Base-by-base conservation (phyloP, 202 grass and related monocot species). In the Brachypodium distachyon region DNA sequence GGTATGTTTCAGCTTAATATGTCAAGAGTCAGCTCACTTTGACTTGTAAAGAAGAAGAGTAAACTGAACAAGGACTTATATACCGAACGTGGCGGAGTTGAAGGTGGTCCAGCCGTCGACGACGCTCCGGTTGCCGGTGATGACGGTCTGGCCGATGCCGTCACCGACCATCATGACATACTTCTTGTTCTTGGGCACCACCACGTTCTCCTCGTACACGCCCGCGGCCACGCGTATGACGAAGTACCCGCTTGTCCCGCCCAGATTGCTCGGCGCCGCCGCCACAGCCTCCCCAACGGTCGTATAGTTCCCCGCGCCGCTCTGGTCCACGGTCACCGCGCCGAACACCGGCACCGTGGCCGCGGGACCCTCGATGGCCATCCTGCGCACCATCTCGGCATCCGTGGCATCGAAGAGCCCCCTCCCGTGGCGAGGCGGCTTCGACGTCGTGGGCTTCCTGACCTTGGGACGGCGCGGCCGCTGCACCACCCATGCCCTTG, bases 51-150 rank as follows among this genome's bases (percentile, higher is more conserved):
- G 6, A 21, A 9, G 25, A 22, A 29, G 3, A 3, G 9, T 18
- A 14, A 33, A 44, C 33, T 34, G 39, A 46, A 56, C 18, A 59
- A 42, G n/a, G n/a, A 74, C 87, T 56, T 59, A n/a, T n/a, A n/a
- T n/a, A 97, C 94, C 88, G 48, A 97, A 92, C 18, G 94, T 97
- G 4, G 94, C 81, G 0, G 87, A 93, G 79, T 91, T 89, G 88
- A 93, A 97, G 43, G 94, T 97, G 2, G 94, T 97, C 91, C 88
- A 94, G n/a, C 94, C 94, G 47, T 97, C 94, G 42, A 80, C 84
- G 36, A 90, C 75, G 31, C 81, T 97, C 57, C 87, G 82, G 68
- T 88, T 91, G 12, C 91, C 88, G 5, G 88, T 89, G 81, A 97
- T 81, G 31, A 97, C 84, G 11, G 94, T 84, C 55, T 90, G 81